Evolutionary conservation across 192 early-diverging fungal genomes (phyloP).

Genomic region (Coemansia reversa): DNA sequence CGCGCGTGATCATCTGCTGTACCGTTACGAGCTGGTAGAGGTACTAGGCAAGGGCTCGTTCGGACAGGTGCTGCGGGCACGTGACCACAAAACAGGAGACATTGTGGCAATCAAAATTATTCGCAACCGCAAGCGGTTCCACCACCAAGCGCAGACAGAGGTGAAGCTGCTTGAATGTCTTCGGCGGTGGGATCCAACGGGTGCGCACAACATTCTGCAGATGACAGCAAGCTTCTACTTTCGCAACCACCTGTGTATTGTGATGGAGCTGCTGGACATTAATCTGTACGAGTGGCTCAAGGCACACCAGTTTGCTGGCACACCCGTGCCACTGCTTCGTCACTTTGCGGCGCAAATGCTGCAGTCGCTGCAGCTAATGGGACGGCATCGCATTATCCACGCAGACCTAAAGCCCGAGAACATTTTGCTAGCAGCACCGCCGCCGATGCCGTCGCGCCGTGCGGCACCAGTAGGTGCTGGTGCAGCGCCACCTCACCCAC

Average conservation of each 20-base stretch:
- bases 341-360: conserved; percentile 79
- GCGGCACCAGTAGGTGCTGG: conserved; percentile 21
- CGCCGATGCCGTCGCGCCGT: conserved; percentile 48
- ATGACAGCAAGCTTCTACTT: conserved; percentile 93
- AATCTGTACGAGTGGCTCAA: conserved; percentile 98
- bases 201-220: conserved; percentile 77
- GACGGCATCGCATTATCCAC: conserved; percentile 79
- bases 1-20: conserved; percentile 85
- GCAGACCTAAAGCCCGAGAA: conserved; percentile 99
- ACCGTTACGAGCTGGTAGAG: conserved; percentile 91
- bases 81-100: conserved; percentile 87
- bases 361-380: conserved; percentile 73
- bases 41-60: conserved; percentile 93
- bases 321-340: conserved; percentile 38
- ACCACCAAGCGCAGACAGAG: conserved; percentile 91
- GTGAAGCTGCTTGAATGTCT: conserved; percentile 89
- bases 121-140: conserved; percentile 94
- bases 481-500: conserved; percentile 33
- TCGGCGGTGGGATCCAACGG: conserved; percentile 79
- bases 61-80: conserved; percentile 92
- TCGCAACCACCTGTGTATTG: conserved; percentile 93
- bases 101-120: conserved; percentile 93
- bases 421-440: conserved; percentile 74
- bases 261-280: conserved; percentile 88
- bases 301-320: conserved; percentile 87